These are phyloP conservation scores for Venturia aucupariae DNA, from an alignment of 2,329 filamentous ascomycete genomes.

Conservation along the genomic window DNA sequence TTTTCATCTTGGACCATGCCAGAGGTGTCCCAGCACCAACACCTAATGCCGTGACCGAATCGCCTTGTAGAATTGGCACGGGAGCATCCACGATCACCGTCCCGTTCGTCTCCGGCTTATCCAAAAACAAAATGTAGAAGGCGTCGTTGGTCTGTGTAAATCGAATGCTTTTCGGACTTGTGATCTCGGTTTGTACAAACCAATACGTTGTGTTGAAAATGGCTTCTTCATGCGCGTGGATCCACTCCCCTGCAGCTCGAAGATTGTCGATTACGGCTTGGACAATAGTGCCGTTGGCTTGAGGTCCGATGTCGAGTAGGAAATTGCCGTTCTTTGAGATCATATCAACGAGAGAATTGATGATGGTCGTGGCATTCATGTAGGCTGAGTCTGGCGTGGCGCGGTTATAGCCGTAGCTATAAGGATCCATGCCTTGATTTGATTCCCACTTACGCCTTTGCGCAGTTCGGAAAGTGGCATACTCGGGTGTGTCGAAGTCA, in stretches of 20 bases:
- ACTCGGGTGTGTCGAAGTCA: conserved; percentile 55
- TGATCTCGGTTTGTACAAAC: conserved; percentile 38
- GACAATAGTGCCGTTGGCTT: conserved; percentile 46
- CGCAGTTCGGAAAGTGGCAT: conserved; percentile 24
- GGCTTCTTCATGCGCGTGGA: conserved; percentile 43
- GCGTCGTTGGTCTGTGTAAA: conserved; percentile 45
- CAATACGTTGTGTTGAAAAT: conserved; percentile 51
- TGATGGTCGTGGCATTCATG: conserved; percentile 43
- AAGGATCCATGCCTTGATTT: conserved; percentile 52
- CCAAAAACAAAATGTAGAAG: conserved; percentile 43
- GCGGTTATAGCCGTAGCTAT: conserved; percentile 50
- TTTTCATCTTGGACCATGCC: background rate
- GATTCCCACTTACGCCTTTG: conserved; percentile 52
- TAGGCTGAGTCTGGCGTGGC: conserved; percentile 42
- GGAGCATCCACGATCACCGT: conserved; percentile 34
- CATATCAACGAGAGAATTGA: conserved; percentile 43
- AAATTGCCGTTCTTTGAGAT: conserved; percentile 49
- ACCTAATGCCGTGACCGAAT: conserved; percentile 28
- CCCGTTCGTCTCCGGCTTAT: conserved; percentile 28
- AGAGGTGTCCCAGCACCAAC: background rate
- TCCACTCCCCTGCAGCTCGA: conserved; percentile 45
- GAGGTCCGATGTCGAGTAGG: conserved; percentile 47
- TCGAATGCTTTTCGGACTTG: conserved; percentile 27
- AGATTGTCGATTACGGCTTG: conserved; percentile 40
- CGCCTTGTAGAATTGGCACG: conserved; percentile 39